Evolutionary conservation across 2,329 filamentous ascomycete species (phyloP), one percentile per base, ranked within the genome.

Genomic region (Talaromyces islandicus): DNA sequence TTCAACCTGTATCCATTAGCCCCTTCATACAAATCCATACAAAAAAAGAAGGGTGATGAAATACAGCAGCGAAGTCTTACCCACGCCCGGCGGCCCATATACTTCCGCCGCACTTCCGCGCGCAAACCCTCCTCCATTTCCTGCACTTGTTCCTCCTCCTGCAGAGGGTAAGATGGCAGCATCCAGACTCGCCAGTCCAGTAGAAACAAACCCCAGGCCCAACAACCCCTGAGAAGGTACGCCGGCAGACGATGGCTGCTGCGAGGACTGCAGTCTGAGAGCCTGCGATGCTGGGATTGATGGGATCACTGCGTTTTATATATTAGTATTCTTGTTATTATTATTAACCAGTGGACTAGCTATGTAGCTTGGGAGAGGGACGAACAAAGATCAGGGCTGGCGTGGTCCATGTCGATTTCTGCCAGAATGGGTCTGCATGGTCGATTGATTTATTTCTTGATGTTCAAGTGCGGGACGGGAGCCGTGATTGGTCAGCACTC

Each of bases 21-120:
- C 7, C 27, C 12, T 5, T 41, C n/a, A 2, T 5, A 54, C n/a
- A 25, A 7, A 55, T 5, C 41, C 48, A 35, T 57, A 24, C 21
- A 51, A 32, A 38, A 50, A 30, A 10, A 29, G 61, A 54, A 76
- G 27, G 9, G 25, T 61, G 53, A 76, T 85, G 76, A n/a, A n/a
- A n/a, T 80, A 93, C 89, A 88, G 89, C 66, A 97, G 78, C 12
- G 88, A 82, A 4, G 91, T 96, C 80, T 96, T 97, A 30, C 92
- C 93, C 27, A 85, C 85, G 1, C 92, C 92, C 9, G 91, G 88
- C 11, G 92, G 91, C 0, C 93, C 93, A 83, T 90, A 96, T 55
- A 96, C 78, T 74, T 97, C 93, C 3, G 89, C 90, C 48, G 96
- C 81, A 71, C 91, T 89, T 14, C 92, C 91, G 60, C 87, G 85